phyloP scores from a whole-genome alignment of 257 asterid species.

The Solanum dulcamara region DNA sequence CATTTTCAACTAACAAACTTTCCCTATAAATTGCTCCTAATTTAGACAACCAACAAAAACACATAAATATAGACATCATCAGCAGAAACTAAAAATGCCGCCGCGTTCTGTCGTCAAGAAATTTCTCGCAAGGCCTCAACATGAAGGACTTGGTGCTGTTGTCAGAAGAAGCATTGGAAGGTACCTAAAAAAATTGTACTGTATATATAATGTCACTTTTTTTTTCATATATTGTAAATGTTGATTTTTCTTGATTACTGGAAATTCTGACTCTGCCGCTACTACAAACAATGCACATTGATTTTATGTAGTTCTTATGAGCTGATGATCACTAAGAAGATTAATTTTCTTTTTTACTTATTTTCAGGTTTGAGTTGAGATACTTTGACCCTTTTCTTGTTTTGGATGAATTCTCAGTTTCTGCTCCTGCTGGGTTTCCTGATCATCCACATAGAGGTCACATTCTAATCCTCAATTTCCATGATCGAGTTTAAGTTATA shows the following conservation, averaged over 20 bases:
- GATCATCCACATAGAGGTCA: conserved; percentile 99
- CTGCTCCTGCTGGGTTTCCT: conserved; percentile 98
- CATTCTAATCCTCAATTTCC: not conserved
- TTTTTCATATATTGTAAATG: not conserved
- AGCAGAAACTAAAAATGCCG: not conserved
- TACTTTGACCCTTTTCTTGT: conserved; percentile 80
- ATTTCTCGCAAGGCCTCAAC: conserved; percentile 71
- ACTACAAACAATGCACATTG: not conserved
- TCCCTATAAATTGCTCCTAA: conserved; percentile 11
- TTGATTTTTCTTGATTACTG: not conserved
- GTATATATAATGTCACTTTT: not conserved
- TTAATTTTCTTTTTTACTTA: not conserved
- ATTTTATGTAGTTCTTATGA: not conserved
- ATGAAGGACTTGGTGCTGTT: conserved; percentile 81
- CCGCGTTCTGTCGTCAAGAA: conserved; percentile 62
- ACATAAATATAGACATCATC: not conserved
- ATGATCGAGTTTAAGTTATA: not conserved
- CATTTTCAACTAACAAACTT: not conserved
- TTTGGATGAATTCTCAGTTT: conserved; percentile 81
- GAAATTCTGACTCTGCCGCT: not conserved
- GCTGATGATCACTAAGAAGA: not conserved
- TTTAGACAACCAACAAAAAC: not conserved
- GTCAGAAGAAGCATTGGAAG: conserved; percentile 94
- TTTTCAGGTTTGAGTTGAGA: conserved; percentile 60
- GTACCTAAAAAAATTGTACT: conserved; percentile 5